Percentiles rank a stretch among this genome's conserved stretches.
phyloP scores from a whole-genome alignment of 345 rosid genomes.

The Cardiospermum halicacabum region DNA sequence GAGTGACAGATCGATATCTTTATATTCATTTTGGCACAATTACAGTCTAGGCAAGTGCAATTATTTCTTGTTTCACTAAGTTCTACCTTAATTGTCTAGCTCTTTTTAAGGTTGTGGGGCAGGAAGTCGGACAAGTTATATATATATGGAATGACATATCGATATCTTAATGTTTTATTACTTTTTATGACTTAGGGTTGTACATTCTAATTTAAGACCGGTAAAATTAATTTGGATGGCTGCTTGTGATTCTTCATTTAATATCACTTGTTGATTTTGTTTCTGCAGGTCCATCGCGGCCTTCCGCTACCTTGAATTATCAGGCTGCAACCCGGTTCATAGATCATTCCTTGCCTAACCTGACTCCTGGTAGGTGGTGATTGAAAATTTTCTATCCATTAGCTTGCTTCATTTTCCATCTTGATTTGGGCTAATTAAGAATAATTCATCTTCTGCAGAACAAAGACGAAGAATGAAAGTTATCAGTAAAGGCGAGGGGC shows the following conservation, averaged over 20 bases:
- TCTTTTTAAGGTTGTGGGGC: too few species aligned
- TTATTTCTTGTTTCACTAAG: too few species aligned
- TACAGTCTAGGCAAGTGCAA: too few species aligned
- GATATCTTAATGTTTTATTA: background rate
- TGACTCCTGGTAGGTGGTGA: constrained; percentile 56
- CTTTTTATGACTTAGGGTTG: too few species aligned
- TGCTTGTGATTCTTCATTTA: background rate
- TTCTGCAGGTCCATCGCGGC: constrained; percentile 64
- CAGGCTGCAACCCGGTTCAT: constrained; percentile 89
- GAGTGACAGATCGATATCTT: too few species aligned
- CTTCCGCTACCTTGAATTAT: constrained; percentile 68
- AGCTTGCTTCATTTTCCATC: background rate
- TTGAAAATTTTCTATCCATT: constrained; percentile 8
- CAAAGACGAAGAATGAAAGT: constrained; percentile 66
- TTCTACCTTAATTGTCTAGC: too few species aligned
- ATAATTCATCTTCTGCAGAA: constrained; percentile 34
- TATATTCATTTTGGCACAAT: too few species aligned
- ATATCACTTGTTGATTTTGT: constrained; percentile 12
- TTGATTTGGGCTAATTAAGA: constrained; percentile 3
- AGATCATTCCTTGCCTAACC: constrained; percentile 83
- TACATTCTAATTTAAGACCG: background rate
- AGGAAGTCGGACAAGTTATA: too few species aligned
- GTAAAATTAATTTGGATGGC: background rate
- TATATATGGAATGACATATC: background rate
- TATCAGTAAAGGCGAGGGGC: constrained; percentile 61